Evolutionary conservation across 2,329 filamentous ascomycete genomes (phyloP).

Genomic region (Ophiocordyceps camponoti-floridani): DNA sequence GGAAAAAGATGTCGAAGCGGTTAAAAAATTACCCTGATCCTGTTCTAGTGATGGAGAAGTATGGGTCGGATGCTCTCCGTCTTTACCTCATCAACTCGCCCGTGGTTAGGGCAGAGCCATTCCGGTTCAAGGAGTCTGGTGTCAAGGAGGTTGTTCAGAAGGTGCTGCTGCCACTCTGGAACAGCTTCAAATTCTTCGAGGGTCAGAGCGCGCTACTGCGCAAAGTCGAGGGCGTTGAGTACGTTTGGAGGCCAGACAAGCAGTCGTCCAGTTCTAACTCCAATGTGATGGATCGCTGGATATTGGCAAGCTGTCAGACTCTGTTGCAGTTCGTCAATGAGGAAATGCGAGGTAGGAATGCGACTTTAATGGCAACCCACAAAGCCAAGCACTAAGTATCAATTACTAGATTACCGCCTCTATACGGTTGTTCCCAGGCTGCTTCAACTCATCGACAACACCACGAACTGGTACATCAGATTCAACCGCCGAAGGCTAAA

Average conservation of each 20-base stretch:
- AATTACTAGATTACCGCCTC: conserved; percentile 41
- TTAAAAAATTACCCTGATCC: conserved; percentile 94
- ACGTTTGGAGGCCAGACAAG: conserved; percentile 57
- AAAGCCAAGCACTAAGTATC: background rate
- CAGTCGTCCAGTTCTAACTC: conserved; percentile 61
- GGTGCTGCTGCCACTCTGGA: conserved; percentile 83
- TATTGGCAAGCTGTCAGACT: conserved; percentile 81
- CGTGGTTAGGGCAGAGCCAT: conserved; percentile 76
- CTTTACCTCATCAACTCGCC: conserved; percentile 96
- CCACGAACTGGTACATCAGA: conserved; percentile 97
- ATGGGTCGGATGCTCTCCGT: conserved; percentile 80
- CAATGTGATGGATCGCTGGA: conserved; percentile 95
- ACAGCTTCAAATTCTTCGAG: conserved; percentile 92
- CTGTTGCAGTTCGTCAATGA: conserved; percentile 80
- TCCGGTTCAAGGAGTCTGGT: conserved; percentile 79
- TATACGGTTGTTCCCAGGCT: conserved; percentile 87
- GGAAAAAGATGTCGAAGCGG: conserved; percentile 97
- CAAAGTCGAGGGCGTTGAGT: conserved; percentile 66
- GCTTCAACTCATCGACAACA: conserved; percentile 73
- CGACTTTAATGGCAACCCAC: background rate
- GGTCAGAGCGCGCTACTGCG: conserved; percentile 73
- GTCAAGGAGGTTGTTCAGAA: conserved; percentile 92
- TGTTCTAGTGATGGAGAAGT: conserved; percentile 62
- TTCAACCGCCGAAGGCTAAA: conserved; percentile 86
- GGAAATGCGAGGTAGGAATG: conserved; percentile 52